Conservation (phyloP, 1,139 yeast species). For the Geotrichum candidum region DNA sequence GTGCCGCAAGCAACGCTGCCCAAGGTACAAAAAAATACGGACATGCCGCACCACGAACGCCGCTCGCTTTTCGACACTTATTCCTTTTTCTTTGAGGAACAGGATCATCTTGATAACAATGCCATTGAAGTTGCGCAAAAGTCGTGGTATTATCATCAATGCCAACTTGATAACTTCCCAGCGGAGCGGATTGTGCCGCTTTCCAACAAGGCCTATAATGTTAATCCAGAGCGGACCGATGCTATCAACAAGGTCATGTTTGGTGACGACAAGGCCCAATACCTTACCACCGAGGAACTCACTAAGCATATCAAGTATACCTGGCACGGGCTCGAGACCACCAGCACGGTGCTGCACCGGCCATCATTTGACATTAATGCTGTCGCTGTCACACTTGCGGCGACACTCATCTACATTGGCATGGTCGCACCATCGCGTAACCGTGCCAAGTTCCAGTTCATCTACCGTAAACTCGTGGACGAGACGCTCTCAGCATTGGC, state of each 20-base stretch:
- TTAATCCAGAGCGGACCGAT: not conserved
- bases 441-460: not conserved
- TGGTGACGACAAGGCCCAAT: not conserved
- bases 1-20: not conserved
- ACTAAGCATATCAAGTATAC: conserved; percentile 15
- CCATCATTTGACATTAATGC: conserved; percentile 38
- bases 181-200: not conserved
- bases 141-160: not conserved
- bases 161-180: not conserved
- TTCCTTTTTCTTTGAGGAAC: conserved; percentile 3
- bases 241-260: not conserved
- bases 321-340: conserved; percentile 21
- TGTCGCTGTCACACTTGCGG: conserved; percentile 32
- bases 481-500: conserved; percentile 17
- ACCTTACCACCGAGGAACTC: not conserved
- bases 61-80: not conserved
- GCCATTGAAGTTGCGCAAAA: not conserved
- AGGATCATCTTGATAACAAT: not conserved
- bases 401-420: conserved; percentile 38
- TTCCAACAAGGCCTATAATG: not conserved
- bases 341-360: conserved; percentile 34
- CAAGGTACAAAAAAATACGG: not conserved
- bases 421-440: conserved; percentile 29
- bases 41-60: not conserved
- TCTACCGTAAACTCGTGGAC: conserved; percentile 9